Conservation (phyloP, 257 asterid species). For the Solanum bulbocastanum region DNA sequence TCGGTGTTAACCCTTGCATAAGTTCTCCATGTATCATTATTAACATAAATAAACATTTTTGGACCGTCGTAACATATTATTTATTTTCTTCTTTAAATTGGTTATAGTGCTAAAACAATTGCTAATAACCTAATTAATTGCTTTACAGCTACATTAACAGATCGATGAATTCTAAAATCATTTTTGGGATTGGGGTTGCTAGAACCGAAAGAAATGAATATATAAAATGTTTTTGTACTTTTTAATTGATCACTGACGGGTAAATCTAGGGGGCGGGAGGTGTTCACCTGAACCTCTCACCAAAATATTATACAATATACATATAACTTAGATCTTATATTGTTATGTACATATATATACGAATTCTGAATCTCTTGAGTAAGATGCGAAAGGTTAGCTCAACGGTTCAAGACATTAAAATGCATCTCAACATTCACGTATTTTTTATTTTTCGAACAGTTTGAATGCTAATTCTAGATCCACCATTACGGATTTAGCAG, state of each 20-base stretch:
- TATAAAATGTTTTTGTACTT: not conserved
- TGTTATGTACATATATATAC: no score
- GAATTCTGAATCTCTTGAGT: no score
- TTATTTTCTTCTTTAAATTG: not conserved
- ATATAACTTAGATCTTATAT: no score
- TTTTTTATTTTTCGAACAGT: no score
- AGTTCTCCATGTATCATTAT: no score
- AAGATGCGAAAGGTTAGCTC: not conserved
- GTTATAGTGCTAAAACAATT: not conserved
- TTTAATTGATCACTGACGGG: not conserved
- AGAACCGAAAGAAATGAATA: not conserved
- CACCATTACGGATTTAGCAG: not conserved
- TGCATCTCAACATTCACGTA: no score
- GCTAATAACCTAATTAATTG: not conserved
- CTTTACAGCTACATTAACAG: not conserved
- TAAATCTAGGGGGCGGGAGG: not conserved
- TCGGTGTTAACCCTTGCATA: no score
- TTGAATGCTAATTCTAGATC: no score
- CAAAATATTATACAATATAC: no score
- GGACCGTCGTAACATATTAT: not conserved
- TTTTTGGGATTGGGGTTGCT: not conserved
- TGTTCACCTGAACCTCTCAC: no score
- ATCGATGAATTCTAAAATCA: not conserved
- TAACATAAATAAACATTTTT: not conserved
- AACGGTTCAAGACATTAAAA: not conserved